Percentiles rank a stretch among this genome's conserved stretches.
Conservation (phyloP, 768 basidiomycete genomes). For the Boletus pseudo-olivaceus region DNA sequence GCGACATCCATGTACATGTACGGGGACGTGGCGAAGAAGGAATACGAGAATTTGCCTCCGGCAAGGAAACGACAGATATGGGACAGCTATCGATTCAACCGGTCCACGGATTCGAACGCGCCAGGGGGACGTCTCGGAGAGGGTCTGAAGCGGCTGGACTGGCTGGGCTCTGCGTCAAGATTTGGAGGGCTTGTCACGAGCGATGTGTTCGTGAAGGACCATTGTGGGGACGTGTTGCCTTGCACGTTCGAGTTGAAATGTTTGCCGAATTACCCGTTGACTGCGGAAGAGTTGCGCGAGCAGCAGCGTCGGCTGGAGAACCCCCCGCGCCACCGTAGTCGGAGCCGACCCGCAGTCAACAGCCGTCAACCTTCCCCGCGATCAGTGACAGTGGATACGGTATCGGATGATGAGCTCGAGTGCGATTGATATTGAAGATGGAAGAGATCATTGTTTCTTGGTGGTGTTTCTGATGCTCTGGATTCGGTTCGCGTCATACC, state of each 20-base stretch:
- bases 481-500: constrained; percentile 8
- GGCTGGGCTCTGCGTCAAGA: constrained; percentile 52
- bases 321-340: constrained; percentile 16
- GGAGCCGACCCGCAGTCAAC: constrained; percentile 12
- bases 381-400: constrained; percentile 7
- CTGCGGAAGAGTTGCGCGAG: constrained; percentile 48
- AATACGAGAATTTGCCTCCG: constrained; percentile 44
- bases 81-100: constrained; percentile 60
- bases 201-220: constrained; percentile 39
- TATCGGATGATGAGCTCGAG: constrained; percentile 16
- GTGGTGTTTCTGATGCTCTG: not conserved
- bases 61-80: constrained; percentile 41
- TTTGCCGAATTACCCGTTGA: constrained; percentile 42
- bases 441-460: not conserved
- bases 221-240: constrained; percentile 49
- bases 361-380: constrained; percentile 22
- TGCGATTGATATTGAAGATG: constrained; percentile 2
- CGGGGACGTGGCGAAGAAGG: constrained; percentile 46
- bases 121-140: constrained; percentile 67
- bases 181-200: constrained; percentile 60
- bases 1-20: constrained; percentile 49
- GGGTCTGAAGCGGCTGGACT: constrained; percentile 66
- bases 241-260: constrained; percentile 62
- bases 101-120: constrained; percentile 57
- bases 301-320: constrained; percentile 37